These are phyloP conservation scores for Apiospora kogelbergensis DNA, from an alignment of 2,329 filamentous ascomycete species.

Conservation along the genomic window DNA sequence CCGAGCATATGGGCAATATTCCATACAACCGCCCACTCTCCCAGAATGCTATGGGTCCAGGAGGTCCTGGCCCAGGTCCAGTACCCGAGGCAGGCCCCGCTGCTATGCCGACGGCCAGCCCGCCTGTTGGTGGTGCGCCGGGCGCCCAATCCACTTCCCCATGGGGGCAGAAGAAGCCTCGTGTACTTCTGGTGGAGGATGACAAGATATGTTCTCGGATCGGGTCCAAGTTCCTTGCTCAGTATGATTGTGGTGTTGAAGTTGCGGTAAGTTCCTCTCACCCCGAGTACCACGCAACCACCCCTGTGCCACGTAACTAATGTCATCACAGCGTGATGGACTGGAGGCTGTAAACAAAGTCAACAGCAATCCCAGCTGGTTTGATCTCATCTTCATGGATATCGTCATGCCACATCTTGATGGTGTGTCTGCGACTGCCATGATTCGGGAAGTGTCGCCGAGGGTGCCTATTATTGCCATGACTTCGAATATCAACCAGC, in stretches of 20 bases:
- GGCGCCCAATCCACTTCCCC: conserved; percentile 41
- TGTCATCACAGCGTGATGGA: conserved; percentile 68
- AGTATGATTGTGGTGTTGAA: conserved; percentile 67
- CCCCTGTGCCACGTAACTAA: conserved; percentile 21
- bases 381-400: conserved; percentile 79
- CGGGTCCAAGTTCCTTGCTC: conserved; percentile 65
- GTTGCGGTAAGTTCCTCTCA: conserved; percentile 54
- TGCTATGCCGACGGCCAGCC: conserved; percentile 34
- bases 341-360: conserved; percentile 90
- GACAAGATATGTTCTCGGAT: conserved; percentile 68
- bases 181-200: conserved; percentile 88
- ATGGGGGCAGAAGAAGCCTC: conserved; percentile 66
- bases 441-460: conserved; percentile 84
- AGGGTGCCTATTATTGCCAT: conserved; percentile 92
- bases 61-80: conserved; percentile 15
- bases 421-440: conserved; percentile 89
- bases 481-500: conserved; percentile 96
- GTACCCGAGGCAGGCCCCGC: conserved; percentile 37
- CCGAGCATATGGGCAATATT: conserved; percentile 92
- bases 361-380: conserved; percentile 49
- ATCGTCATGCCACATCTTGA: conserved; percentile 98
- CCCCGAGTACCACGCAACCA: not conserved
- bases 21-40: conserved; percentile 76
- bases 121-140: conserved; percentile 22
- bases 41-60: conserved; percentile 41